These are phyloP conservation scores for Pyrenula massariospora DNA, from an alignment of 495 filamentous ascomycete species.

Conservation along the genomic window DNA sequence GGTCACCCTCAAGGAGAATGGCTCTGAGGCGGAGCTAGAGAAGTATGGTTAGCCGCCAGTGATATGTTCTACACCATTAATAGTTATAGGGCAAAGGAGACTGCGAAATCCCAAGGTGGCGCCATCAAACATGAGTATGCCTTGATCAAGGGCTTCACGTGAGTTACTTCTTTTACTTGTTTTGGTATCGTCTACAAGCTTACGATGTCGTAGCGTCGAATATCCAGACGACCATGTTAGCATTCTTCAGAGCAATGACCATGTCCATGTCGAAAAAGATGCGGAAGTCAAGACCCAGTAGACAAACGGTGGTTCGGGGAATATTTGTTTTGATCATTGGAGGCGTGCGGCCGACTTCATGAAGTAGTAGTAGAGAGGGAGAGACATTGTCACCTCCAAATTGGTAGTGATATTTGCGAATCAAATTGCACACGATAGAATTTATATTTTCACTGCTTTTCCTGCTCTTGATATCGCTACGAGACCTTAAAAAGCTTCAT, in stretches of 20 bases:
- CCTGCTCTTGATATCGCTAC: too few species aligned
- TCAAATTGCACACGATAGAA: too few species aligned
- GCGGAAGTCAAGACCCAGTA: constrained; percentile 59
- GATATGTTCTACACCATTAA: background rate
- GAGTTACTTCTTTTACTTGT: constrained; percentile 29
- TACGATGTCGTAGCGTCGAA: constrained; percentile 45
- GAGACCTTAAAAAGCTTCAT: too few species aligned
- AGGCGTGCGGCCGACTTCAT: too few species aligned
- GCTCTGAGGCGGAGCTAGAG: constrained; percentile 46
- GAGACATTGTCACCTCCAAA: too few species aligned
- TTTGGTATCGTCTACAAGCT: constrained; percentile 6
- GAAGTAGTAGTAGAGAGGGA: too few species aligned
- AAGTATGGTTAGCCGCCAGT: constrained; percentile 30
- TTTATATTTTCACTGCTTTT: too few species aligned
- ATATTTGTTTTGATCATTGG: too few species aligned
- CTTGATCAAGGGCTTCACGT: constrained; percentile 88
- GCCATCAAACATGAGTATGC: constrained; percentile 71
- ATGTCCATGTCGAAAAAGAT: constrained; percentile 71
- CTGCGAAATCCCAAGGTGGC: constrained; percentile 59
- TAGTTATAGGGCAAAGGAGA: constrained; percentile 55
- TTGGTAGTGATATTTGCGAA: too few species aligned
- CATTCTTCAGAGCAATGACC: constrained; percentile 49
- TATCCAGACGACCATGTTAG: constrained; percentile 54
- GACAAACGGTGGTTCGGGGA: too few species aligned
- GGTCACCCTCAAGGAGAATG: constrained; percentile 68